Evolutionary conservation across 768 basidiomycete species (phyloP).

Genomic region (Podaxis rugospora): DNA sequence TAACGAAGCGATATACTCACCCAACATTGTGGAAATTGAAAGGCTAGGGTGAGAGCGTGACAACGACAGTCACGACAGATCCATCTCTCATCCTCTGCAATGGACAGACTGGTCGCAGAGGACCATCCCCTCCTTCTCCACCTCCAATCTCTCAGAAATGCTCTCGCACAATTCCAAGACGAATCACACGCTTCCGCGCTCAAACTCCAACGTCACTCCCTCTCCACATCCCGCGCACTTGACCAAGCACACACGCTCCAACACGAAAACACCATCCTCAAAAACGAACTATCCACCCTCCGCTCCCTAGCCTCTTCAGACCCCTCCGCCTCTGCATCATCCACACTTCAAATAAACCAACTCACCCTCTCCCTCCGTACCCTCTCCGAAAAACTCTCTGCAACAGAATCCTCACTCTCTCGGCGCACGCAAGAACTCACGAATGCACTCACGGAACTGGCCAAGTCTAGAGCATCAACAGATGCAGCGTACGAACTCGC

Average conservation of each 20-base stretch:
- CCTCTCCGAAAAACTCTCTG: constrained; percentile 61
- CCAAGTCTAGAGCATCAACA: constrained; percentile 34
- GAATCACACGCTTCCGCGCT: constrained; percentile 64
- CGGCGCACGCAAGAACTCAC: constrained; percentile 45
- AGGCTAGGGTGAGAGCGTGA: background rate
- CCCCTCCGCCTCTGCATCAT: constrained; percentile 20
- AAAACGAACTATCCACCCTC: constrained; percentile 52
- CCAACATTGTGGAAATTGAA: background rate
- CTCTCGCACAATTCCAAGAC: constrained; percentile 20
- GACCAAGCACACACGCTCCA: constrained; percentile 48
- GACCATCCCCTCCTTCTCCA: constrained; percentile 9
- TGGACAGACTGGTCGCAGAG: too few relatives aligned
- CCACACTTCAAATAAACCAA: constrained; percentile 35
- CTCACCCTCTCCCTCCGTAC: constrained; percentile 66
- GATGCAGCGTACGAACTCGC: constrained; percentile 56
- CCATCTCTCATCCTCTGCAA: too few relatives aligned
- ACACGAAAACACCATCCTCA: constrained; percentile 53
- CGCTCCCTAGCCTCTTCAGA: constrained; percentile 36
- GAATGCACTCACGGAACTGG: constrained; percentile 36
- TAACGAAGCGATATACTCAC: background rate
- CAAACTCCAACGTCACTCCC: constrained; percentile 59
- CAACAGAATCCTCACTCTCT: constrained; percentile 53
- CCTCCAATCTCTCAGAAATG: background rate
- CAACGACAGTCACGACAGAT: too few relatives aligned
- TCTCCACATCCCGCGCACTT: constrained; percentile 46